Base-by-base conservation (phyloP, 1,284 basidiomycete species). In the Ceratobasidium sp. region DNA sequence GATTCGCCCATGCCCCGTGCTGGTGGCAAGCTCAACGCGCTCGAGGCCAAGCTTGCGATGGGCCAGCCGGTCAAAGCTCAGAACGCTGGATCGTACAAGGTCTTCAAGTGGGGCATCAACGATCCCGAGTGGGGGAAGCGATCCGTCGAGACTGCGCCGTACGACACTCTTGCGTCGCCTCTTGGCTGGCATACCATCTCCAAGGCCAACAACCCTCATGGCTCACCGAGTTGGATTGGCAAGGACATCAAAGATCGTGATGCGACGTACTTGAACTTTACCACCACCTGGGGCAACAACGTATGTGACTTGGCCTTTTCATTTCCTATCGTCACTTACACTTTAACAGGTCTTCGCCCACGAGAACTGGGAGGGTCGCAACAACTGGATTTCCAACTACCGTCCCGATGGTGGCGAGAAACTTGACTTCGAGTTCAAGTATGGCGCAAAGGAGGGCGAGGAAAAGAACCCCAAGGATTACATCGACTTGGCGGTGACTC, bases 241-340 rank as follows among this genome's bases (percentile, higher is more conserved):
- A 76, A 76, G 39, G 26, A 40, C 63, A 3, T 81, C 82, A 81
- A 51, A 85, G 61, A 51, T 18, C 33, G 51, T 58, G 77, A 71
- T 42, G 84, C 78, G 85, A 83, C 61, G n/a, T 77, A 87, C 86
- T 83, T 90, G 80, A 93, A 93, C 83, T 94, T 93, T 71, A 91
- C 91, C 49, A 94, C 92, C 9, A 97, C 96, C 0, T 93, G 91
- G 87, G 97, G 97, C 76, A 97, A 97, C 89, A 97, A 97, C 83
- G 94, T 94, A 71, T 42, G 86, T 83, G 3, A 44, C 26, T 42
- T 13, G 7, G 68, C 67, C 70, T 10, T 9, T 12, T 33, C 33
- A 33, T 72, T 64, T n/a, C 33, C 33, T 4, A 63, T 49, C 77
- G 44, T 20, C 40, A 44, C 53, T 46, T 66, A 46, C 80, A 77